Percentiles rank a stretch among this genome's conserved stretches.
These are phyloP conservation scores for Cytospora chrysosperma DNA, from an alignment of 2,329 filamentous ascomycete species.

Conservation along the genomic window DNA sequence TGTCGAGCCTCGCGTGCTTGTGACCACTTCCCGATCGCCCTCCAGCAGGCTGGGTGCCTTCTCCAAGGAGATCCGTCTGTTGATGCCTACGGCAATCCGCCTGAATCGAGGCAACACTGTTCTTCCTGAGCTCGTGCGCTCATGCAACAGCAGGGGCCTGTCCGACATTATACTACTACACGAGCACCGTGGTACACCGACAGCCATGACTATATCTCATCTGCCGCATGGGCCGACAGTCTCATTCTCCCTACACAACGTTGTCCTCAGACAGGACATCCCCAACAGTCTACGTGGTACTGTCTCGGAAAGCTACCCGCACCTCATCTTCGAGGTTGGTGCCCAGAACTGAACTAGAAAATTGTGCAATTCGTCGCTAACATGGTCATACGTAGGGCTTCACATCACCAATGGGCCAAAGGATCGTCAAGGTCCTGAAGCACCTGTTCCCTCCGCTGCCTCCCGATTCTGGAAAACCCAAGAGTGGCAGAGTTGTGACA, in stretches of 20 bases:
- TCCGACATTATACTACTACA: constrained; percentile 85
- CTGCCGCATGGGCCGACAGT: constrained; percentile 84
- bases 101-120: constrained; percentile 91
- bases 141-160: constrained; percentile 75
- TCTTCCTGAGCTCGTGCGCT: constrained; percentile 78
- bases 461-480: constrained; percentile 64
- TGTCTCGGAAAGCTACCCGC: constrained; percentile 80
- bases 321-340: constrained; percentile 77
- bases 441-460: constrained; percentile 93
- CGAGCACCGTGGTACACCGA: constrained; percentile 90
- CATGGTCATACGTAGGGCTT: constrained; percentile 58
- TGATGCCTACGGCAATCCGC: constrained; percentile 81
- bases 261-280: constrained; percentile 89
- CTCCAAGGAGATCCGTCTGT: constrained; percentile 69
- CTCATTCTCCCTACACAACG: constrained; percentile 88
- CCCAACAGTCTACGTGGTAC: constrained; percentile 76
- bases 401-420: constrained; percentile 72
- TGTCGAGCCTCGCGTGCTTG: constrained; percentile 82
- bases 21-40: constrained; percentile 88
- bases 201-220: constrained; percentile 82
- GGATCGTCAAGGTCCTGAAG: constrained; percentile 87
- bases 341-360: background rate
- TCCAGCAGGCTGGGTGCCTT: constrained; percentile 84
- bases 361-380: constrained; percentile 1
- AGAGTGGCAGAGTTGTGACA: constrained; percentile 87